Percentiles rank a stretch among this genome's conserved stretches.
Conservation (phyloP, 306 rosid species). For the Fragaria nilgerrensis region DNA sequence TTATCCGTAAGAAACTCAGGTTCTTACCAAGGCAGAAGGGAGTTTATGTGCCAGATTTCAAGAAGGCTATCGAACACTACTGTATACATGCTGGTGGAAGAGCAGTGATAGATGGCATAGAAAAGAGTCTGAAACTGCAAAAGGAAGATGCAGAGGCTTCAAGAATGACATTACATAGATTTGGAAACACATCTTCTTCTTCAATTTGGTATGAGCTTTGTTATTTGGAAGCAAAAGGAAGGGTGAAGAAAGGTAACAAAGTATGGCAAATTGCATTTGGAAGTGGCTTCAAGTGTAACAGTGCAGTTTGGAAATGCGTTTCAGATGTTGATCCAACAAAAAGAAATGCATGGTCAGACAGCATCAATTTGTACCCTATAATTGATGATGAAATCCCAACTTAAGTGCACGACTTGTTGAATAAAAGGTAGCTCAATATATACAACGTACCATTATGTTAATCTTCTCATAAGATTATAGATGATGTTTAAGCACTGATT, state of each 20-base stretch:
- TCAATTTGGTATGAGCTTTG: constrained; percentile 15
- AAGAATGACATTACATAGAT: constrained; percentile 70
- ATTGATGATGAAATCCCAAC: constrained; percentile 22
- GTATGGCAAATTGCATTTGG: constrained; percentile 57
- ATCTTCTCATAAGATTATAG: too few species aligned
- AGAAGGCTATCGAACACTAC: constrained; percentile 61
- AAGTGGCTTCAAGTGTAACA: constrained; percentile 42
- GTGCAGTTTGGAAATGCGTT: constrained; percentile 67
- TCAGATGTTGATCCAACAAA: constrained; percentile 45
- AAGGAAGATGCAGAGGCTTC: constrained; percentile 71
- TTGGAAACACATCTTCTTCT: constrained; percentile 39
- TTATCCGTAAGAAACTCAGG: constrained; percentile 36
- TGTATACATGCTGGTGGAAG: constrained; percentile 85
- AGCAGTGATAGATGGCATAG: constrained; percentile 55
- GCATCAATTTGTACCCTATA: constrained; percentile 55
- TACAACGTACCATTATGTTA: neutral
- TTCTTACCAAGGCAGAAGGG: constrained; percentile 20
- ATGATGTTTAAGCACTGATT: too few species aligned
- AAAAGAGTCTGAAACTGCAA: constrained; percentile 45
- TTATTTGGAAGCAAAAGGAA: neutral
- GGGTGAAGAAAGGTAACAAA: neutral
- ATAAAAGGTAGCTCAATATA: neutral
- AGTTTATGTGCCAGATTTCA: constrained; percentile 52
- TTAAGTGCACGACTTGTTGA: neutral
- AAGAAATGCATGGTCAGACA: constrained; percentile 64